Evolutionary conservation across 352 stramenopile genomes (phyloP).

Genomic region (Saprolegnia parasitica): DNA sequence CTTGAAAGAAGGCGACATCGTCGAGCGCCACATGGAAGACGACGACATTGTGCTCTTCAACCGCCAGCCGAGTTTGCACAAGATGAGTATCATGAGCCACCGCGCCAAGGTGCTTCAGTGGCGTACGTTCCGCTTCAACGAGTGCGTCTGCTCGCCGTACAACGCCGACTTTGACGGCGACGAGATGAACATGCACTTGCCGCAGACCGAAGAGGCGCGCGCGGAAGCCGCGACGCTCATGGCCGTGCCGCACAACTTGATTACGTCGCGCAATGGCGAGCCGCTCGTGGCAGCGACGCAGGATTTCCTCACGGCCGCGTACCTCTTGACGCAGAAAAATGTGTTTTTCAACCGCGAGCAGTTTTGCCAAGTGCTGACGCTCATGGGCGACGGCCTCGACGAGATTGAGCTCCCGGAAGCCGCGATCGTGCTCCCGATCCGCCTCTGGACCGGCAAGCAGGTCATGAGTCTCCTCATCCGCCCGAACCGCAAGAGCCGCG

Average conservation of each 20-base stretch:
- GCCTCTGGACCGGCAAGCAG: conserved; percentile 99
- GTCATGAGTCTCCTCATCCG: conserved; percentile 84
- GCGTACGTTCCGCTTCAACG: conserved; percentile 99
- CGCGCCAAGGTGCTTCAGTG: conserved; percentile 93
- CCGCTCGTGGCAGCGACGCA: conserved; percentile 97
- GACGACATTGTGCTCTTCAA: conserved; percentile 99
- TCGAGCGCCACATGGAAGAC: conserved; percentile 99
- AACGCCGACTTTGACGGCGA: conserved; percentile 99
- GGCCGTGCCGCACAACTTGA: conserved; percentile 97
- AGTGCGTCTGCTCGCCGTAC: conserved; percentile 99
- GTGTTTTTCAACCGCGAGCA: conserved; percentile 97
- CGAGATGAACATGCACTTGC: conserved; percentile 99
- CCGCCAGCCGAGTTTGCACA: conserved; percentile 99
- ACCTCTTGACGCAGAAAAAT: conserved; percentile 98
- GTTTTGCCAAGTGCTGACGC: conserved; percentile 94
- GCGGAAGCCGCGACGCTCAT: conserved; percentile 96
- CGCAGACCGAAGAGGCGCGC: conserved; percentile 98
- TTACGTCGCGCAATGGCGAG: conserved; percentile 97
- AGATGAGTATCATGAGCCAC: conserved; percentile 98
- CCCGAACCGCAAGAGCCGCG: conserved; percentile 84
- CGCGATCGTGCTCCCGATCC: conserved; percentile 64
- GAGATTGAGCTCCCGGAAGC: conserved; percentile 87
- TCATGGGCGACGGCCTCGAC: conserved; percentile 94
- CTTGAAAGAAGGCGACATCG: conserved; percentile 96
- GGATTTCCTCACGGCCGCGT: conserved; percentile 99